A percentile compares a stretch with the other conserved stretches of the same genome.
Evolutionary conservation across 2,329 filamentous ascomycete genomes (phyloP).

Genomic region (Alternaria incomplexa): DNA sequence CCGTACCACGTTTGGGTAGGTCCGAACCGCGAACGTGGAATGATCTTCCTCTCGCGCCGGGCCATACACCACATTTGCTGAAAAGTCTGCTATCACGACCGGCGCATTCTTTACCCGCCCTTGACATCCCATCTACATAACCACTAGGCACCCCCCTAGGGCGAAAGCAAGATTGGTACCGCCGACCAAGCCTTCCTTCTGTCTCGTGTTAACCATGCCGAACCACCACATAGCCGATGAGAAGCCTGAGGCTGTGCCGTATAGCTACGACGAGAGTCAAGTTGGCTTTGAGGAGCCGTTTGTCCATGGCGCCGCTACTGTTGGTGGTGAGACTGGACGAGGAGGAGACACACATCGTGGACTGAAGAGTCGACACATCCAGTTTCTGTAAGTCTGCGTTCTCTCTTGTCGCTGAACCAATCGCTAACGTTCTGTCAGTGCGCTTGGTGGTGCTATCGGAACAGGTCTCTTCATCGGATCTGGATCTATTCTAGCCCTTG

Average conservation of each 20-base stretch:
- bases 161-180: slow-evolving; percentile 1
- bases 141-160: not conserved
- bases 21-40: not conserved
- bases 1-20: not conserved
- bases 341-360: slow-evolving; percentile 46
- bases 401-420: not conserved
- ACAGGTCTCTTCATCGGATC: slow-evolving; percentile 47
- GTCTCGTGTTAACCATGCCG: slow-evolving; percentile 20
- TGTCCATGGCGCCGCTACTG: slow-evolving; percentile 33
- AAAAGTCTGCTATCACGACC: slow-evolving; percentile 19
- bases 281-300: slow-evolving; percentile 29
- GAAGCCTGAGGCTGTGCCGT: slow-evolving; percentile 23
- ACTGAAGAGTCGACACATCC: slow-evolving; percentile 47
- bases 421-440: slow-evolving; percentile 57
- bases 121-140: slow-evolving; percentile 14
- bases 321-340: slow-evolving; percentile 34
- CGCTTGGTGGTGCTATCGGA: slow-evolving; percentile 63
- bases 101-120: not conserved
- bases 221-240: slow-evolving; percentile 34
- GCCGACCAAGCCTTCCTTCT: not conserved
- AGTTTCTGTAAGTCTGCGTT: slow-evolving; percentile 38
- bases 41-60: not conserved
- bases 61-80: slow-evolving; percentile 6
- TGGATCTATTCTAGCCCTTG: slow-evolving; percentile 39
- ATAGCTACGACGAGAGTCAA: slow-evolving; percentile 25